These are phyloP conservation scores for Tubosaeta sp. DNA, from an alignment of 768 basidiomycete species.

Conservation along the genomic window DNA sequence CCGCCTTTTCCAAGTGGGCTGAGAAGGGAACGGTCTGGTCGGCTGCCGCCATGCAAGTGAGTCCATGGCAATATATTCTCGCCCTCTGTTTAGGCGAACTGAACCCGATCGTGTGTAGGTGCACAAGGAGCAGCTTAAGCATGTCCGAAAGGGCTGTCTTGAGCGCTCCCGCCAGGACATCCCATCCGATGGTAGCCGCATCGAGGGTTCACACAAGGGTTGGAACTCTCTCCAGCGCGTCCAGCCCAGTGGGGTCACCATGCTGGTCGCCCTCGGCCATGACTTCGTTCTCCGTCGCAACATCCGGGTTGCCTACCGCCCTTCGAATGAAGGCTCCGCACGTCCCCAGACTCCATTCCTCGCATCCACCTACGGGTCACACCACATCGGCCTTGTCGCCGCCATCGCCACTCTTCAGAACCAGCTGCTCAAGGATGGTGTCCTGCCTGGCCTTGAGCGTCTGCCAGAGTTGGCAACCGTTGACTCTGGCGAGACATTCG, in stretches of 20 bases:
- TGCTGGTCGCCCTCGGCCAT: slow-evolving; percentile 11
- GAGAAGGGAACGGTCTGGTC: slow-evolving; percentile 12
- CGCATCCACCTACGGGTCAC: background rate
- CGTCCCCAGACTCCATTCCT: background rate
- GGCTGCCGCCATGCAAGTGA: slow-evolving; percentile 4
- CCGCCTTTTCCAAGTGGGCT: background rate
- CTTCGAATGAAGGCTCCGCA: background rate
- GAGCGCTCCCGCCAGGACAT: slow-evolving; percentile 17
- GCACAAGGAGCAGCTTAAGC: slow-evolving; percentile 24
- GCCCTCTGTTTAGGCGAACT: background rate
- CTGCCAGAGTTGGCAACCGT: background rate
- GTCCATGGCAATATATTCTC: background rate
- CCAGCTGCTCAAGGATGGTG: background rate
- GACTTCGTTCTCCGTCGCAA: slow-evolving; percentile 25
- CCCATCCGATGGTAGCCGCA: slow-evolving; percentile 23
- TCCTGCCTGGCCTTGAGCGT: background rate
- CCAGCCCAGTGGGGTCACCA: slow-evolving; percentile 20
- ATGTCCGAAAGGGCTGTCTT: slow-evolving; percentile 28
- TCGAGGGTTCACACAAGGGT: slow-evolving; percentile 27
- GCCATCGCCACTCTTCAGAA: background rate
- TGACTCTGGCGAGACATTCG: background rate
- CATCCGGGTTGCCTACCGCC: slow-evolving; percentile 3
- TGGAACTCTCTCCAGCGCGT: slow-evolving; percentile 24
- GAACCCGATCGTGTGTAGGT: slow-evolving; percentile 10
- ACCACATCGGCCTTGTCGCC: background rate